Base-by-base conservation (phyloP, 2,329 filamentous ascomycete genomes). In the Tympanopsis confertula region DNA sequence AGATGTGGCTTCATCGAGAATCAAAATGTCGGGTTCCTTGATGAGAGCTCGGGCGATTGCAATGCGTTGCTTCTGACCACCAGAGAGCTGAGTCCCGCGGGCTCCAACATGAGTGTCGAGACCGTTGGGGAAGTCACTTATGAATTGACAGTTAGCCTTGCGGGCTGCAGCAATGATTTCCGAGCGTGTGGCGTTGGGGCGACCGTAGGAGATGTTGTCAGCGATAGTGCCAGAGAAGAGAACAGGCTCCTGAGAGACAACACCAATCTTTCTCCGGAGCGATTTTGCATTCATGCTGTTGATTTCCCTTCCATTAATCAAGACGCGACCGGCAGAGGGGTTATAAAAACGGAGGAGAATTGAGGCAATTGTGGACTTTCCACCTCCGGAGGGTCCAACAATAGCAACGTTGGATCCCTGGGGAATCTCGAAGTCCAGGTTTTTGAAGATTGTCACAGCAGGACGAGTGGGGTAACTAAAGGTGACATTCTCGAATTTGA, bases 51-150 rank as follows among this genome's bases (percentile, higher is more conserved):
- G 78, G 4, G 91, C 91, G 56, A 98, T 98, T 26, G 91, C 91
- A 50, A 98, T 96, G 45, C 91, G 82, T 59, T 98, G 91, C 63
- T 96, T 96, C 60, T 98, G 91, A 0, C 91, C 91, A 37, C 91
- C 91, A 5, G 87, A 95, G 1, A 98, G 71, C 58, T 96, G 89
- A 2, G 89, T 88, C 22, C 91, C 91, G 45, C 91, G 75, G 13
- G 89, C 83, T 38, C 93, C 93, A 20, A 94, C 91, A 45, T 84
- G 83, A 0, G 91, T 98, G 53, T 98, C 89, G 5, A 98, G 72
- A 4, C 91, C 91, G 41, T 96, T 87, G 19, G 91, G 91, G 49
- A 98, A 93, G 57, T 98, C 91, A 54, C 83, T 82, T 56, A 98
- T 94, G 54, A 98, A 98, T 49, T 83, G 82, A 57, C 91, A 98